phyloP scores from a whole-genome alignment of 257 asterid genomes.

The Ilex aquifolium region DNA sequence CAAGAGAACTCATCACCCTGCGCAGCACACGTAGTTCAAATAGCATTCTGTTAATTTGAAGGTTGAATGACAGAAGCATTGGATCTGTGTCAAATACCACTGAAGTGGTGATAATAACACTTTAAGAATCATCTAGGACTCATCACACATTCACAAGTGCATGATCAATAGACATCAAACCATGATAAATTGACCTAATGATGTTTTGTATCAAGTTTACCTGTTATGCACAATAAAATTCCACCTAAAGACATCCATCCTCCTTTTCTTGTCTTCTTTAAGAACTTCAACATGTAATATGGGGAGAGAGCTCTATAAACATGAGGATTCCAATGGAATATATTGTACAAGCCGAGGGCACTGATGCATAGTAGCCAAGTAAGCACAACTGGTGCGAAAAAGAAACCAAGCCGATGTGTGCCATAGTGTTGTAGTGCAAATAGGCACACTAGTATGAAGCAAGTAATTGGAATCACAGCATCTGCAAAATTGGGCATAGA shows the following conservation, averaged over 20 bases:
- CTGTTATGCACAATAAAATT: conserved; percentile 2
- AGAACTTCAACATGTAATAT: conserved; percentile 1
- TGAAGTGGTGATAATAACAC: neutral
- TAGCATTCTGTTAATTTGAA: no score
- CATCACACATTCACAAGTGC: neutral
- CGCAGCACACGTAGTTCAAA: no score
- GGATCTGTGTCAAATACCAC: neutral
- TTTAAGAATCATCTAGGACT: neutral
- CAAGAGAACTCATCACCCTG: no score
- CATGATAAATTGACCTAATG: no score
- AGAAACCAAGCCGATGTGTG: conserved; percentile 1
- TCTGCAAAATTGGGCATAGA: neutral
- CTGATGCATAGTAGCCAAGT: conserved; percentile 4
- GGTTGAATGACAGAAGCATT: neutral
- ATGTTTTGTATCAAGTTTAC: neutral
- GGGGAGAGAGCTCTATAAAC: neutral
- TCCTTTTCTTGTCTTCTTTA: conserved; percentile 1
- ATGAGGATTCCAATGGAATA: conserved; percentile 1
- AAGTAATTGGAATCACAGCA: conserved; percentile 3
- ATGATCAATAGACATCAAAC: neutral
- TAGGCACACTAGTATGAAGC: neutral
- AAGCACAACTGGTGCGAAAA: neutral
- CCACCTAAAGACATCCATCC: conserved; percentile 5
- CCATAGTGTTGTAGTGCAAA: conserved; percentile 5
- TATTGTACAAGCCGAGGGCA: conserved; percentile 5